Conservation (phyloP, 2,329 filamentous ascomycete genomes). For the Xylaria sp. region DNA sequence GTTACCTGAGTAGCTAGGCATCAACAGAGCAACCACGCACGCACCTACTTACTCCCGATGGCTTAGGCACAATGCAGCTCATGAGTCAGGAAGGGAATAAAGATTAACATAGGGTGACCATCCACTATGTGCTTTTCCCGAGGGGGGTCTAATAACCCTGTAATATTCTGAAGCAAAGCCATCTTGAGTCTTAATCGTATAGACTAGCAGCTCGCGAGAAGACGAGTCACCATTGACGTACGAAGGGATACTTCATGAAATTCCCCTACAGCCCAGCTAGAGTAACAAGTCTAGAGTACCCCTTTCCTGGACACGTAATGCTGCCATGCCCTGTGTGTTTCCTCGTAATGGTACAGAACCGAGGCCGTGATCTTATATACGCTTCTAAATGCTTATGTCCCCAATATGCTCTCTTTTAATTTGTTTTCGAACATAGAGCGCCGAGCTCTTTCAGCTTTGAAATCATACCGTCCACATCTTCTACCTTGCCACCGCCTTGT, state of each 20-base stretch:
- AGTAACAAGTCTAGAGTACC: not conserved
- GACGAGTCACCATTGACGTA: slow-evolving; percentile 68
- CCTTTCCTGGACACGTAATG: not conserved
- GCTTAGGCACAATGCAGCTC: not conserved
- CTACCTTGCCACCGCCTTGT: slow-evolving; percentile 95
- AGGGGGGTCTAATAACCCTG: not conserved
- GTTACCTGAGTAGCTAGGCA: too few species aligned
- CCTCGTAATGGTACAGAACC: slow-evolving; percentile 28
- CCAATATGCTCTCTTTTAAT: slow-evolving; percentile 16
- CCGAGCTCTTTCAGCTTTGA: slow-evolving; percentile 95
- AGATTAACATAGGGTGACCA: too few species aligned
- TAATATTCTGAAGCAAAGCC: slow-evolving; percentile 50
- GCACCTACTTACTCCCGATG: too few species aligned
- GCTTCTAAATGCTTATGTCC: slow-evolving; percentile 7
- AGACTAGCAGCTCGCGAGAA: slow-evolving; percentile 57
- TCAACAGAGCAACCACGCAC: too few species aligned
- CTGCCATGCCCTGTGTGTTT: not conserved
- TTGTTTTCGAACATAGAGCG: too few species aligned
- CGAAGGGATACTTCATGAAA: slow-evolving; percentile 54
- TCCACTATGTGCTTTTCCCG: too few species aligned
- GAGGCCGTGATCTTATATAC: slow-evolving; percentile 1
- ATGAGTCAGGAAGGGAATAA: too few species aligned
- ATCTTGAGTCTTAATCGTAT: slow-evolving; percentile 82
- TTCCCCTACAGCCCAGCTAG: slow-evolving; percentile 3
- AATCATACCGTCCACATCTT: slow-evolving; percentile 95